phyloP scores from a whole-genome alignment of 108 stramenopile genomes.

The Nitzschia sp. region DNA sequence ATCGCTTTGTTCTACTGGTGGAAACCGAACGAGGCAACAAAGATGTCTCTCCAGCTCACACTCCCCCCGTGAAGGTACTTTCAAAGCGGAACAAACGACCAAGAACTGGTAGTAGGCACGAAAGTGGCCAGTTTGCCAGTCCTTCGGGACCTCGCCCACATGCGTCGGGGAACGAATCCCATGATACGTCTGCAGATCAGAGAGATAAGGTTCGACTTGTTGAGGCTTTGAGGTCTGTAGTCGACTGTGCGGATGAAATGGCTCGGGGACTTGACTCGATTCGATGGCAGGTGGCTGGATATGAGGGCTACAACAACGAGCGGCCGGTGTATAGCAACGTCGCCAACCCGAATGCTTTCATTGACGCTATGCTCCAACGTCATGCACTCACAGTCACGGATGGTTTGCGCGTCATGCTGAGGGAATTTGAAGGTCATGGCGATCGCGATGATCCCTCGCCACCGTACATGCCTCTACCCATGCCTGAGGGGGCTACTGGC shows the following conservation, averaged over 20 bases:
- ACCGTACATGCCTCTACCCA: background rate
- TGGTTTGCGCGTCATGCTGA: constrained; percentile 35
- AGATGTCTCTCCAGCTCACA: constrained; percentile 70
- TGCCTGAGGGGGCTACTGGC: background rate
- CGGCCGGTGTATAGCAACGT: constrained; percentile 58
- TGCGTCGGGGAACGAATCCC: background rate
- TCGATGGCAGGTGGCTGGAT: constrained; percentile 65
- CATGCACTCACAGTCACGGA: constrained; percentile 48
- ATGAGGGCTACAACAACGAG: constrained; percentile 52
- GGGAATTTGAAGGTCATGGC: constrained; percentile 38
- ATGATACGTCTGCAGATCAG: constrained; percentile 12
- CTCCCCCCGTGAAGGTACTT: constrained; percentile 71
- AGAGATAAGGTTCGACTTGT: constrained; percentile 29
- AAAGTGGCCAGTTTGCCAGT: constrained; percentile 9
- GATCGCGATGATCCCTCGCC: constrained; percentile 5
- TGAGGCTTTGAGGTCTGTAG: constrained; percentile 48
- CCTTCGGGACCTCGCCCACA: background rate
- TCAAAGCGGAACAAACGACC: constrained; percentile 77
- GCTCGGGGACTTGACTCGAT: constrained; percentile 54
- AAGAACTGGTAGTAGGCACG: constrained; percentile 12
- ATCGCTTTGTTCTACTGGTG: constrained; percentile 68
- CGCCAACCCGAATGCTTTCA: constrained; percentile 52
- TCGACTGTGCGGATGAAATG: constrained; percentile 62
- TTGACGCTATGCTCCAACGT: constrained; percentile 37
- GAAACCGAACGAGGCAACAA: constrained; percentile 50